Evolutionary conservation across 2,329 filamentous ascomycete genomes (phyloP), one percentile per base, ranked within the genome.

Genomic region (Ustulina deusta): DNA sequence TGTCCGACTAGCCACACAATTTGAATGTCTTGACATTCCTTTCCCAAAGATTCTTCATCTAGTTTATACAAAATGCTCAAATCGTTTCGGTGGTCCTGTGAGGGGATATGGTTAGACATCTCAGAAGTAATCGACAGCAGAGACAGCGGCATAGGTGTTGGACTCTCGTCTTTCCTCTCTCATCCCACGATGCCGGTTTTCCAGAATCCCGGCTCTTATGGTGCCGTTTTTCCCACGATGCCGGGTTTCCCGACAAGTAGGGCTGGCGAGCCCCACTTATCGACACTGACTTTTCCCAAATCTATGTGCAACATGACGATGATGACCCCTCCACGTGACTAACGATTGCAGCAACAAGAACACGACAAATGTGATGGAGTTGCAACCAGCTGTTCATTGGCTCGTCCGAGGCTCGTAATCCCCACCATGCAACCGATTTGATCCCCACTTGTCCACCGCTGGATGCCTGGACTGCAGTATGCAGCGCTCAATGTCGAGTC

Each of bases 221-320:
- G 44, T 67, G 64, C 67, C 61, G 67, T 25, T 32, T 64, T 63
- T 54, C 27, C 49, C 52, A 60, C 40, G 48, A 52, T 66, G 60
- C 69, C 65, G 66, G 40, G 42, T 42, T 66, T 67, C 32, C 63
- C 62, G 68, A 56, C 52, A 38, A 69, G 62, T 71, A 72, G 63
- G 70, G 70, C 70, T 72, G 69, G 69, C 61, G 11, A 25, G 7
- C 29, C 20, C 68, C 65, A 55, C 58, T 58, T 34, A 10, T 51
- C 29, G 25, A 61, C 56, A 56, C 57, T 29, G 40, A 46, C 34
- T 44, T 46, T 22, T n/a, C 44, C 52, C 52, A 59, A 46, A 36
- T 15, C 9, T 15, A 36, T 15, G n/a, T 5, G n/a, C 40, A 11
- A 22, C 42, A 44, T 44, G 20, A n/a, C 17, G 34, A 56, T 13